A percentile compares a stretch with the other conserved stretches of the same genome.
Conservation (phyloP, 2,329 filamentous ascomycete genomes). For the Pseudocercospora fijiensis region DNA sequence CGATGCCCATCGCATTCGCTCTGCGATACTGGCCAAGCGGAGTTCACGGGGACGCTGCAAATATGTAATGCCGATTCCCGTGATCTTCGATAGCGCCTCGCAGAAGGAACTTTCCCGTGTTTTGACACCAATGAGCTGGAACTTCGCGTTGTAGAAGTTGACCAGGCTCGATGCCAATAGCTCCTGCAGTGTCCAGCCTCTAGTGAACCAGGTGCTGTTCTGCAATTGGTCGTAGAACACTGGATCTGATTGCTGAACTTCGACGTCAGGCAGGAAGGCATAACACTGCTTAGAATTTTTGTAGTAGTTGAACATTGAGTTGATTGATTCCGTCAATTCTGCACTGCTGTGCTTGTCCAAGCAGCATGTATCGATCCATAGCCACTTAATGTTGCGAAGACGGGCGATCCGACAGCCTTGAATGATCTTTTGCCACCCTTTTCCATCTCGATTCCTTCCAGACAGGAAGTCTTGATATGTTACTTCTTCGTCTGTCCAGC, state of each 20-base stretch:
- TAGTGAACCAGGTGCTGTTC: neutral
- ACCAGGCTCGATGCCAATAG: conserved; percentile 9
- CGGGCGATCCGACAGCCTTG: conserved; percentile 9
- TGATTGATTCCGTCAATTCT: conserved; percentile 48
- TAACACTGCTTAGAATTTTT: conserved; percentile 8
- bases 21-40: conserved; percentile 8
- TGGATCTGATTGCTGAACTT: neutral
- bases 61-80: conserved; percentile 9
- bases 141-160: conserved; percentile 12
- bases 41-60: conserved; percentile 8
- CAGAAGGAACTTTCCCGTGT: neutral
- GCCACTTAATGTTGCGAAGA: conserved; percentile 7
- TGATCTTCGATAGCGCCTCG: neutral
- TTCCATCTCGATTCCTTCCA: neutral
- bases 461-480: conserved; percentile 16
- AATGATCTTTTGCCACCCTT: conserved; percentile 11
- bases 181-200: conserved; percentile 21
- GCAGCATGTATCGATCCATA: conserved; percentile 23
- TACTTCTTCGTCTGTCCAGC: conserved; percentile 19
- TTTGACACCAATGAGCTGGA: conserved; percentile 22
- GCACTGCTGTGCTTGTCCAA: conserved; percentile 41
- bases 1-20: conserved; percentile 16
- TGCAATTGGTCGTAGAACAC: neutral
- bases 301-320: conserved; percentile 34
- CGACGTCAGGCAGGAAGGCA: conserved; percentile 15